Evolutionary conservation across 257 asterid genomes (phyloP).

Genomic region (Echium plantagineum): DNA sequence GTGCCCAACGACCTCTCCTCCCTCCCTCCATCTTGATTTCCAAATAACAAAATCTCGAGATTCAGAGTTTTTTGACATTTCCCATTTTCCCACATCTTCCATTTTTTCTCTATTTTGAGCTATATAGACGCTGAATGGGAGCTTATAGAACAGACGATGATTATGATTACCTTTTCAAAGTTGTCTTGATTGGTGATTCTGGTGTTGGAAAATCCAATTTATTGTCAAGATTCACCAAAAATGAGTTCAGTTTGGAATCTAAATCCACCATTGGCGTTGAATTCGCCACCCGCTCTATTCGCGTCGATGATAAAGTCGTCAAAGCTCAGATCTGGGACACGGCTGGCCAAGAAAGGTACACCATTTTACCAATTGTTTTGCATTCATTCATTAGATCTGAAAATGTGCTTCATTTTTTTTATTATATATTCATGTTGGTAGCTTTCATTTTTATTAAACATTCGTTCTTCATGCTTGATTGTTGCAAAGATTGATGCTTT

Average conservation of each 20-base stretch:
- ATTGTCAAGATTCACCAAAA: neutral
- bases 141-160: neutral
- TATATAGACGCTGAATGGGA: neutral
- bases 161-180: neutral
- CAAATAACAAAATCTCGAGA: too few relatives aligned
- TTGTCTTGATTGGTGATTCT: neutral
- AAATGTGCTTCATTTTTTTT: neutral
- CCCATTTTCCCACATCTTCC: too few relatives aligned
- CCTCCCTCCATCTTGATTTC: too few relatives aligned
- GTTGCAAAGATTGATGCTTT: too few relatives aligned
- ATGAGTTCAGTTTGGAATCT: neutral
- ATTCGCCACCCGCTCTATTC: neutral
- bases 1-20: too few relatives aligned
- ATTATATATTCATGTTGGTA: slow-evolving; percentile 4
- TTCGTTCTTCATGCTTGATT: neutral
- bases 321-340: neutral
- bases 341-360: neutral
- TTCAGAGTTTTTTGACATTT: too few relatives aligned
- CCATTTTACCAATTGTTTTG: too few relatives aligned
- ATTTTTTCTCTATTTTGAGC: too few relatives aligned
- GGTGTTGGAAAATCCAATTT: neutral
- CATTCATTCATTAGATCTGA: neutral
- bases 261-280: neutral
- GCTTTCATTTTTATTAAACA: slow-evolving; percentile 8
- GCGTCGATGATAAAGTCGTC: neutral